A percentile compares a stretch with the other conserved stretches of the same genome.
Conservation (phyloP, 139 green algal genomes). For the Chlamydomonas incerta region DNA sequence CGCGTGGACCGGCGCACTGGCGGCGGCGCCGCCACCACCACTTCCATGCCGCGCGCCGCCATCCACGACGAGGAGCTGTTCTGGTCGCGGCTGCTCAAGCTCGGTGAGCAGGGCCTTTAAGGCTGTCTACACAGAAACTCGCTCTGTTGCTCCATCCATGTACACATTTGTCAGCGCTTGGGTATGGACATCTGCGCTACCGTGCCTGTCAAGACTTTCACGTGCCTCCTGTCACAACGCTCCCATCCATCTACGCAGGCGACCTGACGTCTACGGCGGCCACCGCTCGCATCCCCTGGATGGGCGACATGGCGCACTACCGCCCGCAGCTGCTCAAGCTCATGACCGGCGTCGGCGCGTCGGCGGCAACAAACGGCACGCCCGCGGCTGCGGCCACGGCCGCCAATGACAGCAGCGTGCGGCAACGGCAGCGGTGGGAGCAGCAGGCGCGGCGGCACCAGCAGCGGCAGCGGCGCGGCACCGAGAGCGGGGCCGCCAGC, state of each 20-base stretch:
- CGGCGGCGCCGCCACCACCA: background rate
- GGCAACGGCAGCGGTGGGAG: background rate
- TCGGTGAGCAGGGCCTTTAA: constrained; percentile 13
- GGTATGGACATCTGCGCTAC: too few relatives aligned
- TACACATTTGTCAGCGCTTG: too few relatives aligned
- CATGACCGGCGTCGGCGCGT: background rate
- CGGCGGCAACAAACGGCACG: background rate
- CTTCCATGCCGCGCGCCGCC: background rate
- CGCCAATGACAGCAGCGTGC: background rate
- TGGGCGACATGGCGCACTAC: constrained; percentile 32
- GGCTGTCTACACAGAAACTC: too few relatives aligned
- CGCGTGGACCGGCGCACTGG: background rate
- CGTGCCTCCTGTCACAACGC: too few relatives aligned
- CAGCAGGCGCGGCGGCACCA: background rate
- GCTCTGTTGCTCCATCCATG: too few relatives aligned
- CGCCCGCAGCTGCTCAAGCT: background rate
- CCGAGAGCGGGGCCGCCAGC: too few relatives aligned
- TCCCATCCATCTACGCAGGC: background rate
- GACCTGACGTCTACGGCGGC: background rate
- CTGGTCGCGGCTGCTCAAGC: constrained; percentile 19
- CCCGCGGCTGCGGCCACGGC: background rate
- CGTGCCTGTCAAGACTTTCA: too few relatives aligned
- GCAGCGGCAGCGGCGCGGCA: background rate
- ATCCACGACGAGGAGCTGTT: constrained; percentile 18
- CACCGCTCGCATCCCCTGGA: constrained; percentile 22